Base-by-base conservation (phyloP, 2,329 filamentous ascomycete species). In the Sarocladium oryzae region DNA sequence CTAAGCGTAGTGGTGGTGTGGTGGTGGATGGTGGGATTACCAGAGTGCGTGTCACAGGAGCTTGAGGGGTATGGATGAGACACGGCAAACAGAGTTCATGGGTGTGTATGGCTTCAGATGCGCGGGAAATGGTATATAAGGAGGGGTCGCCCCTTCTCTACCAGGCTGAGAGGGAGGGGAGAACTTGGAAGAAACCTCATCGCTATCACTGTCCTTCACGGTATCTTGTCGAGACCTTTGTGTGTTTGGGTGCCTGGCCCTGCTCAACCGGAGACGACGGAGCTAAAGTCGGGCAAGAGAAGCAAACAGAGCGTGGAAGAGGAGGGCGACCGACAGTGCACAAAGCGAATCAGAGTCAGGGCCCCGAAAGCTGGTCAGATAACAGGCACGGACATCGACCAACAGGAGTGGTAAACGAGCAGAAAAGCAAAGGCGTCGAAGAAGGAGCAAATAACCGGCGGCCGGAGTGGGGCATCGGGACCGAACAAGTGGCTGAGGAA, bases 111-210 rank as follows among this genome's bases (percentile, higher is more conserved):
- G 43, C 43, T 48, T 48, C 43, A 33, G 43, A 26, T 20, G 20
- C 26, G 8, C 43, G 13, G n/a, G 9, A 33, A 48, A 48, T 33
- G 26, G 26, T 48, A 48, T 48, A 48, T 48, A 48, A 48, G 26
- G 21, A 8, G 43, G 26, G 18, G 5, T 13, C 43, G 21, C 43
- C 43, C 18, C 16, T 30, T 26, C 16, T 13, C n/a, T 18, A 8
- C 4, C 26, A 15, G 43, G 10, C 28, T 4, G n/a, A 18, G 26
- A 9, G 28, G 26, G 16, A 4, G 4, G 15, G 13, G n/a, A 8
- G 43, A 48, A 48, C 43, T 48, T 48, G 26, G 4, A 48, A 48
- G 28, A 48, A 33, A 48, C 43, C 23, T 43, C 40, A 48, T 48
- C 43, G 33, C 18, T 20, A 16, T 33, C 18, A 11, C 15, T 4